These are phyloP conservation scores for Lasiosphaeris hirsuta DNA, from an alignment of 495 filamentous ascomycete genomes.

Conservation along the genomic window DNA sequence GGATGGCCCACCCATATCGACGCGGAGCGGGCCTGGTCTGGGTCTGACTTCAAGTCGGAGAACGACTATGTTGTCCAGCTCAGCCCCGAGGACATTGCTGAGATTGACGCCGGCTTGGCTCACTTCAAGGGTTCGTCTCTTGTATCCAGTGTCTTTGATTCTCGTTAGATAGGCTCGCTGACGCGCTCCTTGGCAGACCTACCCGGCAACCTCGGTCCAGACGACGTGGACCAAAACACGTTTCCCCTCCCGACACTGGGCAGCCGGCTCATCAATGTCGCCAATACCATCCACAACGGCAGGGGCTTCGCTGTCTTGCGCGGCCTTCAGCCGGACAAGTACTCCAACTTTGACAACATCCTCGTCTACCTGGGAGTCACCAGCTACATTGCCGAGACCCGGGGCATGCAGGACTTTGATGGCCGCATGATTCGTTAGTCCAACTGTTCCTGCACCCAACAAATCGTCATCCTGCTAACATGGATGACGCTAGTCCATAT, in stretches of 20 bases:
- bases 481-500: conserved; percentile 24
- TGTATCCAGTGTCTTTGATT: too few species aligned
- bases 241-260: conserved; percentile 25
- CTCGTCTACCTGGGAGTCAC: conserved; percentile 32
- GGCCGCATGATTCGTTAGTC: conserved; percentile 29
- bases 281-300: conserved; percentile 25
- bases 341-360: conserved; percentile 28
- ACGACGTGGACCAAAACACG: conserved; percentile 21
- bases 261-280: conserved; percentile 12
- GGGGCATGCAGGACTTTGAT: conserved; percentile 31
- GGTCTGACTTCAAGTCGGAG: conserved; percentile 25
- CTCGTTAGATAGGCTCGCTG: too few species aligned
- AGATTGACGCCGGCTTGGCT: conserved; percentile 25
- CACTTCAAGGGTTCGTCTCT: conserved; percentile 27
- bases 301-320: conserved; percentile 27
- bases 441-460: background rate
- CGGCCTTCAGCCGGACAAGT: conserved; percentile 28
- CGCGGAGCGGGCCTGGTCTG: conserved; percentile 24
- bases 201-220: conserved; percentile 17
- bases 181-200: conserved; percentile 2
- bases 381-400: conserved; percentile 31
- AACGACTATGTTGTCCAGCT: conserved; percentile 26
- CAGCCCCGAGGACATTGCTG: conserved; percentile 19
- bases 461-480: background rate
- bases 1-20: conserved; percentile 27